Evolutionary conservation across 352 stramenopile genomes (phyloP).

Genomic region (Phytophthora pini): DNA sequence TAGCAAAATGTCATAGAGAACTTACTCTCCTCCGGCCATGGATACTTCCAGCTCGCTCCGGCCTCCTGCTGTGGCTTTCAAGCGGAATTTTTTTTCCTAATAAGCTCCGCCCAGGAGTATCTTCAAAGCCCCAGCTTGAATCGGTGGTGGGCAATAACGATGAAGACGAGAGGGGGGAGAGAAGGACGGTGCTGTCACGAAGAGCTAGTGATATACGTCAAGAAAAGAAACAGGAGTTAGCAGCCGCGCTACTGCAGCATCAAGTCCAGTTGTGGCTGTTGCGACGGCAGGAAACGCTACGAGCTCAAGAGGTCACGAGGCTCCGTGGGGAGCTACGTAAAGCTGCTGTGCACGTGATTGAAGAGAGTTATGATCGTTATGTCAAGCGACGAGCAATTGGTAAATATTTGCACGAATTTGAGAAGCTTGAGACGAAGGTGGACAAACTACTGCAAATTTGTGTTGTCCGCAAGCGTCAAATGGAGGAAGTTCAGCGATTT

Average conservation of each 20-base stretch:
- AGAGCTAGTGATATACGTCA: neutral
- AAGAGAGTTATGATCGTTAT: slow-evolving; percentile 21
- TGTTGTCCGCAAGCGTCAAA: slow-evolving; percentile 19
- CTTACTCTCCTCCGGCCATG: slow-evolving; percentile 47
- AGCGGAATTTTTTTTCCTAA: slow-evolving; percentile 8
- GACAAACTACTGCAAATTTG: slow-evolving; percentile 11
- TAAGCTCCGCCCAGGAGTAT: neutral
- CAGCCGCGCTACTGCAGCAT: slow-evolving; percentile 26
- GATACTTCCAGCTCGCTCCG: neutral
- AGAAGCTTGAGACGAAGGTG: slow-evolving; percentile 19
- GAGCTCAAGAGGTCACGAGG: slow-evolving; percentile 11
- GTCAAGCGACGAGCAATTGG: slow-evolving; percentile 24
- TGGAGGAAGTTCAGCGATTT: slow-evolving; percentile 26
- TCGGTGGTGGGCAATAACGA: slow-evolving; percentile 19
- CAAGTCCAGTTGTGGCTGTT: slow-evolving; percentile 39
- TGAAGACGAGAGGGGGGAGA: neutral
- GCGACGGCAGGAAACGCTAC: slow-evolving; percentile 19
- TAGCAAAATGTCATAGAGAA: slow-evolving; percentile 24
- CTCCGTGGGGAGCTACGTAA: slow-evolving; percentile 17
- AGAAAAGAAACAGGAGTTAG: slow-evolving; percentile 14
- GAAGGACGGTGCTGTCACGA: neutral
- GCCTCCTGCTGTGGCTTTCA: neutral
- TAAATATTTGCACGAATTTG: slow-evolving; percentile 21
- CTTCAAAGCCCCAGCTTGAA: neutral
- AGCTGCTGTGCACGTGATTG: slow-evolving; percentile 21